Conservation (phyloP, 1,284 basidiomycete genomes). For the Cerioporus squamosus region DNA sequence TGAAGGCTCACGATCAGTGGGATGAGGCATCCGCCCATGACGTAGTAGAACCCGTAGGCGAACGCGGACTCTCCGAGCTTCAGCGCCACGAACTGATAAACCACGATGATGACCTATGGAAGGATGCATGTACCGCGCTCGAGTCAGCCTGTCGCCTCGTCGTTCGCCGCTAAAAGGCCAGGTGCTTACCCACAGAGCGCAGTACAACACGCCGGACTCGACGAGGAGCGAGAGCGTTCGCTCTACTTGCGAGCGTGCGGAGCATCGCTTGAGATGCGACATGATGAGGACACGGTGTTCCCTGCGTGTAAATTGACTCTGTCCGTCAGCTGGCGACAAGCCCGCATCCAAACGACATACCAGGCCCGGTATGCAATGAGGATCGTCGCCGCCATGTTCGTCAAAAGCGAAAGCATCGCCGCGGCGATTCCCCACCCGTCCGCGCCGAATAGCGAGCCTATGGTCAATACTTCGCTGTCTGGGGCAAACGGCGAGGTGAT, state of each 20-base stretch:
- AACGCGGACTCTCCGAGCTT: neutral
- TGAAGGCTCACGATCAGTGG: neutral
- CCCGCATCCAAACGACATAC: neutral
- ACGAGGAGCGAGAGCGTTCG: neutral
- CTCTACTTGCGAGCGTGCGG: neutral
- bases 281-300: neutral
- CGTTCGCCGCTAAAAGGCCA: neutral
- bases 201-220: neutral
- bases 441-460: neutral
- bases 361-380: neutral
- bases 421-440: neutral
- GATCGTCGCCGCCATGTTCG: neutral
- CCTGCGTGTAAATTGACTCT: neutral
- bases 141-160: neutral
- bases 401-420: neutral
- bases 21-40: neutral
- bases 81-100: neutral
- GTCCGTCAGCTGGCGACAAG: neutral
- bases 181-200: neutral
- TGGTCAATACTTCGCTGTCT: neutral
- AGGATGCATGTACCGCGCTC: neutral
- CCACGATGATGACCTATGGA: neutral
- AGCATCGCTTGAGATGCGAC: neutral
- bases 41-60: constrained; percentile 1
- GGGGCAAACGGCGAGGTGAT: neutral